Percentiles rank a stretch among this genome's conserved stretches.
These are phyloP conservation scores for Eimeria mitis DNA, from an alignment of 169 alveolate genomes.

Conservation along the genomic window DNA sequence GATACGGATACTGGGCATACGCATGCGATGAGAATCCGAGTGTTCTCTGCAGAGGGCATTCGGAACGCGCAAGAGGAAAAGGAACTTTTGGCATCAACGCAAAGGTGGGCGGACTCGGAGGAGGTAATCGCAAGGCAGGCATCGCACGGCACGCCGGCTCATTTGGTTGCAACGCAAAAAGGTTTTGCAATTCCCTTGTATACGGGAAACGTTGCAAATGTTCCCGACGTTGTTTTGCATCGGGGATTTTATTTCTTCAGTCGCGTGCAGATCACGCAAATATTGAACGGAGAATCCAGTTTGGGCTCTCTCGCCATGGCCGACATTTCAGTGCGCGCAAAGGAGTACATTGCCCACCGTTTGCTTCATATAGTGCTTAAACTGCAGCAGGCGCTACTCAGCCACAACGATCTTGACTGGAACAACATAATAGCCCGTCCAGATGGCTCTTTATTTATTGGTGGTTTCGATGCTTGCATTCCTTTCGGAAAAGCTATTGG, in stretches of 20 bases:
- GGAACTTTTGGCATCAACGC: background rate
- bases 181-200: slow-evolving; percentile 13
- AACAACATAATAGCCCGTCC: background rate
- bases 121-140: background rate
- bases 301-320: background rate
- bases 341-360: slow-evolving; percentile 14
- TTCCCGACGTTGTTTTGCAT: too few relatives aligned
- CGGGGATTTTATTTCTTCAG: background rate
- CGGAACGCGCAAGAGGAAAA: background rate
- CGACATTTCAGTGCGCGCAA: background rate
- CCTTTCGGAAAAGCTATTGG: background rate
- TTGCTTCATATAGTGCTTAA: background rate
- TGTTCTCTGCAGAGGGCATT: background rate
- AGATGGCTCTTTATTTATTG: background rate
- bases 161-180: background rate
- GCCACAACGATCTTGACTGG: slow-evolving; percentile 15
- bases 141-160: background rate
- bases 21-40: background rate
- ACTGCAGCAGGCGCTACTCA: background rate
- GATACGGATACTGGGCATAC: background rate
- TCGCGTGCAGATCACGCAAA: background rate
- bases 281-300: background rate
- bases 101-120: background rate
- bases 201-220: background rate
- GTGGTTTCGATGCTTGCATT: background rate